Conservation (phyloP, 1,284 basidiomycete genomes). For the Volvariella surrecta region DNA sequence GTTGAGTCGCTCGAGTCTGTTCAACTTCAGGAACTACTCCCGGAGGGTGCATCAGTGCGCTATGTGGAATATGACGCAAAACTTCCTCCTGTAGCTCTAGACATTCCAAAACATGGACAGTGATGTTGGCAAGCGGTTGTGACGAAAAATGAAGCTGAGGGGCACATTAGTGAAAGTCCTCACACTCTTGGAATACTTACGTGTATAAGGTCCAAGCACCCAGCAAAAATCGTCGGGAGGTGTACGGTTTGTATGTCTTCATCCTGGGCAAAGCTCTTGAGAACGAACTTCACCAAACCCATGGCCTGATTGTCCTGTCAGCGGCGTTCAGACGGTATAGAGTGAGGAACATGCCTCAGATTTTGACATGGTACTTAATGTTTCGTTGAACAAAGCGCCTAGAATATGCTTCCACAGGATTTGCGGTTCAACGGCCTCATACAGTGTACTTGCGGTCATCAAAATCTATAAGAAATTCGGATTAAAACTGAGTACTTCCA, state of each 20-base stretch:
- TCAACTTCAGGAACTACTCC: constrained; percentile 28
- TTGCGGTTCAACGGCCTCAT: constrained; percentile 88
- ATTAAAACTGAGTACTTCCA: constrained; percentile 1
- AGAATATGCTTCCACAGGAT: constrained; percentile 81
- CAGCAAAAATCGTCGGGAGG: constrained; percentile 68
- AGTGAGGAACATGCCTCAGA: constrained; percentile 32
- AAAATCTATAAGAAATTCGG: constrained; percentile 40
- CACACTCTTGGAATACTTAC: constrained; percentile 28
- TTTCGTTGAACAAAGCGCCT: constrained; percentile 40
- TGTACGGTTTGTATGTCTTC: constrained; percentile 78
- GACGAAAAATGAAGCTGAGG: constrained; percentile 22
- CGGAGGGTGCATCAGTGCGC: constrained; percentile 42
- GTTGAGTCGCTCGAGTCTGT: constrained; percentile 18
- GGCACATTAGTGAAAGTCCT: constrained; percentile 2
- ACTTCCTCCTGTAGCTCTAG: constrained; percentile 47
- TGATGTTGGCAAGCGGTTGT: constrained; percentile 25
- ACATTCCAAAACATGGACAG: constrained; percentile 30
- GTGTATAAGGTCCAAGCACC: constrained; percentile 52
- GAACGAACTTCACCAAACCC: constrained; percentile 57
- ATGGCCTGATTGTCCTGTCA: constrained; percentile 39
- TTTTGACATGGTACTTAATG: constrained; percentile 31
- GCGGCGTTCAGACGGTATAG: constrained; percentile 7
- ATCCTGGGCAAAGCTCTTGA: constrained; percentile 72
- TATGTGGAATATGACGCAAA: constrained; percentile 40
- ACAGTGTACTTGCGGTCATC: constrained; percentile 84